A percentile compares a stretch with the other conserved stretches of the same genome.
phyloP scores from a whole-genome alignment of 768 basidiomycete species.

The Suillus bovinus region DNA sequence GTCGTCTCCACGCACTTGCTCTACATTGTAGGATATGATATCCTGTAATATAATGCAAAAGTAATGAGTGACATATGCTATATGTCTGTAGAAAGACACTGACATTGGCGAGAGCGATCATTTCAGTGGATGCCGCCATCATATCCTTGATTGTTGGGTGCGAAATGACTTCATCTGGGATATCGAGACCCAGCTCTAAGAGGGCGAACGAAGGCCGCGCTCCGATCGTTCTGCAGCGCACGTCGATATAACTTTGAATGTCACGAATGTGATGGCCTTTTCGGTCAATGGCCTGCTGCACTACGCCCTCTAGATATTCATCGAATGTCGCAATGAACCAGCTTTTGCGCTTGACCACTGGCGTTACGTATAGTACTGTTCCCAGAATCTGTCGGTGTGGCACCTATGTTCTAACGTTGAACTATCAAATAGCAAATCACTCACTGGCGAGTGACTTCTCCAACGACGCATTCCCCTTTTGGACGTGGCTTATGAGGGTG shows the following conservation, averaged over 20 bases:
- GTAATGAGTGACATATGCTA: too few species aligned
- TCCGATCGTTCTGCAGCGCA: conserved; percentile 44
- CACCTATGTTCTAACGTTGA: neutral
- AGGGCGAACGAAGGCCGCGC: conserved; percentile 41
- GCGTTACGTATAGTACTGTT: conserved; percentile 3
- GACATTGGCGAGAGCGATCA: too few species aligned
- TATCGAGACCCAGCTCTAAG: too few species aligned
- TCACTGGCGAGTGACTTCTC: conserved; percentile 13
- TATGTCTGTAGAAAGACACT: too few species aligned
- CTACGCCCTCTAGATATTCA: conserved; percentile 38
- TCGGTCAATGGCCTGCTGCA: conserved; percentile 45
- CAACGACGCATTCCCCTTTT: conserved; percentile 8
- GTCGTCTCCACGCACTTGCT: conserved; percentile 31
- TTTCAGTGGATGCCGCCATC: too few species aligned
- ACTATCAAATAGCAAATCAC: neutral
- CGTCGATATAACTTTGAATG: conserved; percentile 41
- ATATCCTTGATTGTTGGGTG: too few species aligned
- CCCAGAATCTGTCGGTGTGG: conserved; percentile 9
- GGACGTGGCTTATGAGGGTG: too few species aligned
- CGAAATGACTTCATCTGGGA: too few species aligned
- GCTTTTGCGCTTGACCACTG: conserved; percentile 21
- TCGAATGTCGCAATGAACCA: conserved; percentile 41
- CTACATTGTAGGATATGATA: conserved; percentile 33
- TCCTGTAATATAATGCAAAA: conserved; percentile 20
- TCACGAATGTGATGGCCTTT: conserved; percentile 31